Base-by-base conservation (phyloP, 2,329 filamentous ascomycete species). In the Phaeosphaeriaceae sp. region DNA sequence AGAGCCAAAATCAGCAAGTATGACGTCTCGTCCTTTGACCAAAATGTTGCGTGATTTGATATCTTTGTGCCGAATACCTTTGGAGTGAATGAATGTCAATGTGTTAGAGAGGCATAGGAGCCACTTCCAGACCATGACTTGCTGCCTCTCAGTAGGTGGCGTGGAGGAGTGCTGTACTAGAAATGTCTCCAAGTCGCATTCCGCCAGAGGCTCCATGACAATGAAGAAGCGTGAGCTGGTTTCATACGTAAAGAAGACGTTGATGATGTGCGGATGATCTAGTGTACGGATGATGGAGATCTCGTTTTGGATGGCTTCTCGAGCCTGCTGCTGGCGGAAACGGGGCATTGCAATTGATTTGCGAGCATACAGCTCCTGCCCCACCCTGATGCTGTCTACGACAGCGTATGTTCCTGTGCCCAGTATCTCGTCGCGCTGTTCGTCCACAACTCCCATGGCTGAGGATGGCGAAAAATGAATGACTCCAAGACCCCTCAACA, bases 41-140 rank as follows among this genome's bases (percentile, higher is more conserved):
- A 68, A 51, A 31, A 68, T 67, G 31, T 68, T 68, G 5, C 53
- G 51, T 2, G 65, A 54, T 51, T 68, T 68, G 52, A 68, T 68
- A 46, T 68, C 63, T 48, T 66, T 68, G 47, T 68, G 65, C 6
- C 63, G 57, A 20, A 68, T 50, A 1, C 56, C 53, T 42, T 62
- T 57, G 2, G 51, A 55, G 42, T 68, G 65, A 11, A 66, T 63
- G 49, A 60, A 66, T 6, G 62, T 54, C 2, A 68, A 51, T 17
- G 59, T 57, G 19, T 57, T 61, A 1, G 63, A 50, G 1, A 67
- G 52, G 52, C 65, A 68, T 4, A 48, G 3, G 24, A 48, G 22
- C 63, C 63, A 66, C 46, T 56, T 62, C 52, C 48, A 58, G 15
- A 46, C 42, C n/a, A 56, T 25, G 3, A 41, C 49, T 15, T 3